A percentile compares a stretch with the other conserved stretches of the same genome.
These are phyloP conservation scores for Candida yuanshanica DNA, from an alignment of 805 yeast species.

Conservation along the genomic window DNA sequence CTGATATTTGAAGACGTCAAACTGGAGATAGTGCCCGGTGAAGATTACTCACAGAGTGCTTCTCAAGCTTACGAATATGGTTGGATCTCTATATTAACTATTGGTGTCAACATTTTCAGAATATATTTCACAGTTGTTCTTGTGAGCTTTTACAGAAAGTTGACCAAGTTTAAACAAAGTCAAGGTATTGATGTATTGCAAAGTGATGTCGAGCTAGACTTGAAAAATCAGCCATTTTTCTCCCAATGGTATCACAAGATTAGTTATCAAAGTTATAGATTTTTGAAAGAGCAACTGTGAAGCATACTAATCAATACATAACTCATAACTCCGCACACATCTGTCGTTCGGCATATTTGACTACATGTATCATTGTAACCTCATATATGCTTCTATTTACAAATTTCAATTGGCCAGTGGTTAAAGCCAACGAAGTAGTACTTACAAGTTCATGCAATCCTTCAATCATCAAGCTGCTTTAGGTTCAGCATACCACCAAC, in stretches of 20 bases:
- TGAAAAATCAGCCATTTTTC: conserved; percentile 27
- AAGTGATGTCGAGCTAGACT: conserved; percentile 30
- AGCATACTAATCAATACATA: not conserved
- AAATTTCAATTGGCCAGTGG: too few relatives aligned
- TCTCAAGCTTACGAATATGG: conserved; percentile 52
- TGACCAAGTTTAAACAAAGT: conserved; percentile 43
- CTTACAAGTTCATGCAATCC: not conserved
- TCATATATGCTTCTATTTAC: not conserved
- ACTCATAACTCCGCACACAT: not conserved
- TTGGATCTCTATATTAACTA: conserved; percentile 46
- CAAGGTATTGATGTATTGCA: conserved; percentile 27
- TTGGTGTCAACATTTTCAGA: conserved; percentile 43
- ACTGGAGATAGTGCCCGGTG: conserved; percentile 16
- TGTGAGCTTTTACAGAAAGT: conserved; percentile 52
- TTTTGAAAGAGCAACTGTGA: conserved; percentile 9
- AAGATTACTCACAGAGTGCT: conserved; percentile 44
- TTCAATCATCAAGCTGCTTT: conserved; percentile 7
- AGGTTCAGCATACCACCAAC: conserved; percentile 37
- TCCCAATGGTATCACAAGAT: conserved; percentile 26
- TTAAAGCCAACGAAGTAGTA: too few relatives aligned
- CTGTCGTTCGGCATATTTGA: too few relatives aligned
- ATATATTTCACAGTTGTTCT: conserved; percentile 56
- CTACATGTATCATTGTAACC: too few relatives aligned
- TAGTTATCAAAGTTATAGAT: conserved; percentile 26
- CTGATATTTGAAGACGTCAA: conserved; percentile 43